These are phyloP conservation scores for Aspergillus saccharolyticus DNA, from an alignment of 495 filamentous ascomycete genomes.

Conservation along the genomic window DNA sequence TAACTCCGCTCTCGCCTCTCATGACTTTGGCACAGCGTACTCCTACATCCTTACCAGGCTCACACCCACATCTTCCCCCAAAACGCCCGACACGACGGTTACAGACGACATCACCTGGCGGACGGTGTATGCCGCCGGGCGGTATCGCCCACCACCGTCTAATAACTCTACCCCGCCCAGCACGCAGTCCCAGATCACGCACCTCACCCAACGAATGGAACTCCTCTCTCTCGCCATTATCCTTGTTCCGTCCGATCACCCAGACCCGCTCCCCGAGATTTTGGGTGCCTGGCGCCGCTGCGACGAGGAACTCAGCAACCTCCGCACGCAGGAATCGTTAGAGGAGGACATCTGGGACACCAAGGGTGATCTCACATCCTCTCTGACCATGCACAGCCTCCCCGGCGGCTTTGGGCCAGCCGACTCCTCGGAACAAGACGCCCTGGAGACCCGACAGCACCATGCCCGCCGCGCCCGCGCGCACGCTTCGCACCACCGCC, in stretches of 20 bases:
- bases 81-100: conserved; percentile 24
- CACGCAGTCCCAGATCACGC: conserved; percentile 36
- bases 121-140: conserved; percentile 82
- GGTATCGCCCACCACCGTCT: conserved; percentile 56
- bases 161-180: conserved; percentile 21
- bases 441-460: conserved; percentile 39
- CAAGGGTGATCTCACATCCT: conserved; percentile 46
- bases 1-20: conserved; percentile 73
- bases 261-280: conserved; percentile 75
- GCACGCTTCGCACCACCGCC: conserved; percentile 23
- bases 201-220: conserved; percentile 72
- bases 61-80: conserved; percentile 32
- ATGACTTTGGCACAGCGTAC: conserved; percentile 97
- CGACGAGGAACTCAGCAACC: conserved; percentile 74
- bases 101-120: conserved; percentile 87
- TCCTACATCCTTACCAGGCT: conserved; percentile 78
- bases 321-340: conserved; percentile 64
- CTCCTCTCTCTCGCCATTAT: conserved; percentile 80
- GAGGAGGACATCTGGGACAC: conserved; percentile 71
- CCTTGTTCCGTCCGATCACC: conserved; percentile 56
- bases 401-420: conserved; percentile 60
- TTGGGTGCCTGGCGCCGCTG: conserved; percentile 77
- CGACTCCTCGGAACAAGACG: conserved; percentile 39
- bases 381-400: conserved; percentile 43
- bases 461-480: conserved; percentile 37